Conservation (phyloP, 441 rosid genomes). For the Corymbia calophylla region DNA sequence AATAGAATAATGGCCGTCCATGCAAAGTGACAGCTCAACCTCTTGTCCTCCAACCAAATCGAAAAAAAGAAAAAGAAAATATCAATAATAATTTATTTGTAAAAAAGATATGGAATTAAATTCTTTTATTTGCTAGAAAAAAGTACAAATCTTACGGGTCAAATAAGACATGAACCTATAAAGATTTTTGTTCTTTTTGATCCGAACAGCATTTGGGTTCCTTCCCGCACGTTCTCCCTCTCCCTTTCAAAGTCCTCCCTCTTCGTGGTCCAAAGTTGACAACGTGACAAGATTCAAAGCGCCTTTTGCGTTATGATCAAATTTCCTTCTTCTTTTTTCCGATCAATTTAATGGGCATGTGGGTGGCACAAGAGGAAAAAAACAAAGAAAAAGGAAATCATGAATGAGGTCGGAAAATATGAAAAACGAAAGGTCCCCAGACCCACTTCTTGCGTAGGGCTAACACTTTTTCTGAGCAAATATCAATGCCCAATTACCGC, state of each 20-base stretch:
- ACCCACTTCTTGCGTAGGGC: background rate
- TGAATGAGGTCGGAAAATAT: background rate
- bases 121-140: background rate
- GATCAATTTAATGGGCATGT: background rate
- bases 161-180: background rate
- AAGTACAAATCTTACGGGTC: background rate
- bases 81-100: background rate
- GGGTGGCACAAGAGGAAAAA: background rate
- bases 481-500: background rate
- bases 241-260: background rate
- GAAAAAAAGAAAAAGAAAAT: background rate
- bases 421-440: background rate
- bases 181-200: background rate
- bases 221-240: background rate
- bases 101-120: background rate
- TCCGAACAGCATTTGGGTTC: background rate
- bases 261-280: background rate
- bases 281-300: background rate
- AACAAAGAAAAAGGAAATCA: background rate
- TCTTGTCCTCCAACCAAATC: background rate
- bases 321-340: no score
- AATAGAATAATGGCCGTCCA: background rate
- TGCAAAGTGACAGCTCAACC: background rate
- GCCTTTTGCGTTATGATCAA: background rate
- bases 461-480: background rate